Evolutionary conservation across 1,284 basidiomycete species (phyloP).

Genomic region (Neolentinus lepideus): DNA sequence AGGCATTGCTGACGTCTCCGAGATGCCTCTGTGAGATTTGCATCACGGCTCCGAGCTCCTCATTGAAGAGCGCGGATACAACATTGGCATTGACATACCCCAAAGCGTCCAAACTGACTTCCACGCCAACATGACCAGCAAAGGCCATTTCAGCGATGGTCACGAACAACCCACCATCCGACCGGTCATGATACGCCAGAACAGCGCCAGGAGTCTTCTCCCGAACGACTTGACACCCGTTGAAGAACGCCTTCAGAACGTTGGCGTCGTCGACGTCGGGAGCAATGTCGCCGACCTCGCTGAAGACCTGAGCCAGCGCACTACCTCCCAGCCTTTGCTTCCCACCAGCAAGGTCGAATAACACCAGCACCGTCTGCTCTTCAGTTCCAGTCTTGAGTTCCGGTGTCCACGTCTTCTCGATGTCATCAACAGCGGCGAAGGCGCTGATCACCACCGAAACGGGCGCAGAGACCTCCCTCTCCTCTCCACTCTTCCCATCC

Average conservation of each 20-base stretch:
- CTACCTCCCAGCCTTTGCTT: constrained; percentile 91
- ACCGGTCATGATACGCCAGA: constrained; percentile 96
- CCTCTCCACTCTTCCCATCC: constrained; percentile 41
- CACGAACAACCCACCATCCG: constrained; percentile 93
- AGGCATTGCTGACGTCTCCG: constrained; percentile 49
- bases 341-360: constrained; percentile 86
- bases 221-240: constrained; percentile 67
- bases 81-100: constrained; percentile 34
- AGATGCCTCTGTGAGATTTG: constrained; percentile 73
- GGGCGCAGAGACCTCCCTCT: constrained; percentile 84
- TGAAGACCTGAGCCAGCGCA: constrained; percentile 92
- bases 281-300: constrained; percentile 81
- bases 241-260: constrained; percentile 78
- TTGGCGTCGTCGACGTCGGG: constrained; percentile 85
- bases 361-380: constrained; percentile 71
- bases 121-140: constrained; percentile 79
- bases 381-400: constrained; percentile 43
- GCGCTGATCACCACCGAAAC: constrained; percentile 93
- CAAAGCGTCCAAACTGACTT: constrained; percentile 62
- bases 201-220: constrained; percentile 55
- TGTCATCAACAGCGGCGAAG: constrained; percentile 83
- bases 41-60: constrained; percentile 91
- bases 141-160: constrained; percentile 96
- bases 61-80: constrained; percentile 83
- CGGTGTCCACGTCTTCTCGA: constrained; percentile 89